Evolutionary conservation across 108 stramenopile genomes (phyloP).

Genomic region (Skeletonema marinoi): DNA sequence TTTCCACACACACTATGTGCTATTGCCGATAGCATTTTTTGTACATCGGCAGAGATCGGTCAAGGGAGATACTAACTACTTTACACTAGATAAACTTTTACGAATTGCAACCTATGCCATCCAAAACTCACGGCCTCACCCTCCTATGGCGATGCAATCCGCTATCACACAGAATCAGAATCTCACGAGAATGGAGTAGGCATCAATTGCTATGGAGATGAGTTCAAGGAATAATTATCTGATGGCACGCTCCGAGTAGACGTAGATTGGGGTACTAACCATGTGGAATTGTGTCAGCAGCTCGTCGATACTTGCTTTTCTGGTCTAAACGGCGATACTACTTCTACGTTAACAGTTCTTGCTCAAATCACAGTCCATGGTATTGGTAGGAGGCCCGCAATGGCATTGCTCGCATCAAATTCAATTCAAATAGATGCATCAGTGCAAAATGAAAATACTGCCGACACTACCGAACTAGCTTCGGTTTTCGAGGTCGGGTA

Average conservation of each 20-base stretch:
- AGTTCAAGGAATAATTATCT: background rate
- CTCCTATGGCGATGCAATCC: constrained; percentile 33
- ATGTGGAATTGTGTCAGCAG: background rate
- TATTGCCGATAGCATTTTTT: no score
- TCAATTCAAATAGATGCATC: background rate
- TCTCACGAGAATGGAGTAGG: background rate
- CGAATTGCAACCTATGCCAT: constrained; percentile 26
- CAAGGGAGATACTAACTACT: no score
- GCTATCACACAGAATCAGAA: constrained; percentile 25
- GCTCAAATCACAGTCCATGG: background rate
- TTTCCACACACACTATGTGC: no score
- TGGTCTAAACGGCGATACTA: background rate
- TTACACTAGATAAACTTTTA: no score
- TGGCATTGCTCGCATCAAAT: constrained; percentile 9
- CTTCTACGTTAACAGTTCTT: background rate
- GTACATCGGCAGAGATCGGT: no score
- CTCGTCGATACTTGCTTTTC: background rate
- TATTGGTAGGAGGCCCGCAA: constrained; percentile 3
- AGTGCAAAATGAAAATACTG: background rate
- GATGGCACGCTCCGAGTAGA: background rate
- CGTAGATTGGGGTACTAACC: constrained; percentile 8
- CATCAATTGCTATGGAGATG: background rate
- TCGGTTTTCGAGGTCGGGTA: no score
- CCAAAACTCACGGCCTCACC: constrained; percentile 21
- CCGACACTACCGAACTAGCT: background rate